Conservation (phyloP, 2,329 filamentous ascomycete genomes). For the Elsinoe australis region DNA sequence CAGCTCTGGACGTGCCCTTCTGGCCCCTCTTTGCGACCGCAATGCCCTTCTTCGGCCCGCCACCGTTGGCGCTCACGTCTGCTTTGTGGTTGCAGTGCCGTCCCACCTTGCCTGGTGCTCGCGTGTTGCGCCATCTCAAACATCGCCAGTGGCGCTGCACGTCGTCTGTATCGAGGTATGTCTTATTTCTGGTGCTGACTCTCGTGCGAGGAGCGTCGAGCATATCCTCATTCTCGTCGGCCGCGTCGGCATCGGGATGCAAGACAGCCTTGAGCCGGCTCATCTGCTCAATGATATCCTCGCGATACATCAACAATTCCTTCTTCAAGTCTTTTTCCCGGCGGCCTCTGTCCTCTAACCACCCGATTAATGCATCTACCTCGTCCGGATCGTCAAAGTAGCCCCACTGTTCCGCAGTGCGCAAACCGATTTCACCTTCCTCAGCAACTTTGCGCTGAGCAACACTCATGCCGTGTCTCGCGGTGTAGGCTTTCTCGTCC, state of each 20-base stretch:
- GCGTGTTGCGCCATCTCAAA: conserved; percentile 58
- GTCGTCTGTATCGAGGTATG: conserved; percentile 47
- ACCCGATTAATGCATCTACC: conserved; percentile 70
- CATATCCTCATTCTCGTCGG: conserved; percentile 42
- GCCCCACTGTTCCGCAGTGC: conserved; percentile 75
- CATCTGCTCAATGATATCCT: conserved; percentile 74
- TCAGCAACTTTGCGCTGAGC: conserved; percentile 77
- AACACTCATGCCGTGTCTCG: conserved; percentile 72
- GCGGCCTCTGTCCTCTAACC: conserved; percentile 79
- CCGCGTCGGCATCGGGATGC: conserved; percentile 38
- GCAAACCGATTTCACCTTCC: conserved; percentile 73
- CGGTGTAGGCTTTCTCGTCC: conserved; percentile 65
- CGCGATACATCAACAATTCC: conserved; percentile 68
- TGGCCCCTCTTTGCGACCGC: conserved; percentile 2
- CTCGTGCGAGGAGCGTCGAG: conserved; percentile 43
- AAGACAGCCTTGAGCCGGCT: conserved; percentile 68
- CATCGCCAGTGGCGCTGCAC: conserved; percentile 47
- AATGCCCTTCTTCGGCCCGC: background rate
- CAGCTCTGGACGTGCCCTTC: no score
- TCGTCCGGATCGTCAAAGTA: conserved; percentile 77
- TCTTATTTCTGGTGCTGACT: conserved; percentile 57
- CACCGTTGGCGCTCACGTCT: background rate
- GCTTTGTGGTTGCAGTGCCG: conserved; percentile 7
- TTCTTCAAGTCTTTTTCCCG: conserved; percentile 84
- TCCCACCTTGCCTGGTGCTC: conserved; percentile 39